Evolutionary conservation across 768 basidiomycete species (phyloP), one percentile per base, ranked within the genome.

Genomic region (Boletales sp.): DNA sequence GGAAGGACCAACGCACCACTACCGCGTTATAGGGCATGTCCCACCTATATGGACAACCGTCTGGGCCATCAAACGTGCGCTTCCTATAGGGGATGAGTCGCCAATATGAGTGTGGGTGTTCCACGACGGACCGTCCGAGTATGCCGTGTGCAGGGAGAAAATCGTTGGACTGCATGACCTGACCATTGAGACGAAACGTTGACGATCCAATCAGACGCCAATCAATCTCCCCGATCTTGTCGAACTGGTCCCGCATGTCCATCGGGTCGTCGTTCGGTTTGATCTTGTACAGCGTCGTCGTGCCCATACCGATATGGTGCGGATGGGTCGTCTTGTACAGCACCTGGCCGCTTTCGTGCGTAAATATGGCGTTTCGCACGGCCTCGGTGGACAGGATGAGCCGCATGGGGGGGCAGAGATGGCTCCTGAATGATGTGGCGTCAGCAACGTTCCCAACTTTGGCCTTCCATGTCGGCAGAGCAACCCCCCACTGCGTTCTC

Each of bases 401-500:
- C 10, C 29, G 55, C 58, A 67, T 67, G 24, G 24, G 24, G 5
- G 24, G 24, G 24, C 24, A 27, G 24, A 27, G 24, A 27, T 27
- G 24, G 24, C 24, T 27, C 24, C 24, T 27, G 24, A 27, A 27
- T 27, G 24, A 27, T 27, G 24, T 27, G 24, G 24, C 24, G 24
- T 27, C 24, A 27, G 24, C 5, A 27, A 27, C 19, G 37, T 15
- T 38, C 37, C 37, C 15, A 19, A 18, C 37, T 38, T 38, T 10
- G 10, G 37, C 14, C 13, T 15, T 15, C 21, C 10, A 62, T 64
- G 61, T 51, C 53, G 19, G 10, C 48, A n/a, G 49, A 47, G 6
- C 50, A 37, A 10, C 38, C 43, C 31, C 49, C 45, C 18, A 44
- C 62, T 21, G 37, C 76, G 5, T 85, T 87, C 51, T 74, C 81